Evolutionary conservation across 176 grass and related monocot genomes (phyloP).

Genomic region (Zea mays): DNA sequence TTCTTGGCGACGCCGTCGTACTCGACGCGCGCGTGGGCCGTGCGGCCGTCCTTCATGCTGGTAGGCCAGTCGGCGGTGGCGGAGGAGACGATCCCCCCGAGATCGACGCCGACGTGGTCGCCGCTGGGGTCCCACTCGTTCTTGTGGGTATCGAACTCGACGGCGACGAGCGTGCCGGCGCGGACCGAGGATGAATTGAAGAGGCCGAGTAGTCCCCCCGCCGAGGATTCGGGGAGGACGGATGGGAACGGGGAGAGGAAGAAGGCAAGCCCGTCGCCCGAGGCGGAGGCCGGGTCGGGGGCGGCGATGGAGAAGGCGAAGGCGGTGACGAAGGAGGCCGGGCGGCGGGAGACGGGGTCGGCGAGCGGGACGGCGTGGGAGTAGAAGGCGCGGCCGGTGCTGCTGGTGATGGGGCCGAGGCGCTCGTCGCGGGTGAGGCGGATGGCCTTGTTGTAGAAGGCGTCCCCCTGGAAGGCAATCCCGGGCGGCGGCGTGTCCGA

Average conservation of each 20-base stretch:
- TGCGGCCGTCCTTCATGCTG: slow-evolving; percentile 63
- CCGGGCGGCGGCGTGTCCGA: slow-evolving; percentile 46
- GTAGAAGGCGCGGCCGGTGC: slow-evolving; percentile 57
- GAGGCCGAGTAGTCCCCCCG: slow-evolving; percentile 60
- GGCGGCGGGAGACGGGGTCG: slow-evolving; percentile 49
- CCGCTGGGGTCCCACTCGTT: slow-evolving; percentile 66
- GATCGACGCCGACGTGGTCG: slow-evolving; percentile 69
- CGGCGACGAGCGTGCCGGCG: slow-evolving; percentile 46
- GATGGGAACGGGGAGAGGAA: slow-evolving; percentile 75
- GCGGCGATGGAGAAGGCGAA: slow-evolving; percentile 68
- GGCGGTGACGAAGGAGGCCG: slow-evolving; percentile 58
- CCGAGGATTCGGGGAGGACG: slow-evolving; percentile 47
- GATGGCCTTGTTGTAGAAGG: slow-evolving; percentile 77
- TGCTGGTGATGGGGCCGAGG: slow-evolving; percentile 56
- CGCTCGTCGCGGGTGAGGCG: slow-evolving; percentile 70
- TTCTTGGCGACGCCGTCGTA: slow-evolving; percentile 56
- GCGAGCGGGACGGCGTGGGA: slow-evolving; percentile 50
- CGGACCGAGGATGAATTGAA: slow-evolving; percentile 49
- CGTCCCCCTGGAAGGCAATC: slow-evolving; percentile 76
- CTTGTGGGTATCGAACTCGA: slow-evolving; percentile 75
- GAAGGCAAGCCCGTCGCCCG: slow-evolving; percentile 73
- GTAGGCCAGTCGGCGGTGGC: slow-evolving; percentile 45
- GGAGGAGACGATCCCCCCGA: slow-evolving; percentile 53
- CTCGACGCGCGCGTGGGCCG: slow-evolving; percentile 60
- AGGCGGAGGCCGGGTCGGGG: slow-evolving; percentile 33